These are phyloP conservation scores for Pseudocercospora macadamiae DNA, from an alignment of 2,329 filamentous ascomycete species.

Conservation along the genomic window DNA sequence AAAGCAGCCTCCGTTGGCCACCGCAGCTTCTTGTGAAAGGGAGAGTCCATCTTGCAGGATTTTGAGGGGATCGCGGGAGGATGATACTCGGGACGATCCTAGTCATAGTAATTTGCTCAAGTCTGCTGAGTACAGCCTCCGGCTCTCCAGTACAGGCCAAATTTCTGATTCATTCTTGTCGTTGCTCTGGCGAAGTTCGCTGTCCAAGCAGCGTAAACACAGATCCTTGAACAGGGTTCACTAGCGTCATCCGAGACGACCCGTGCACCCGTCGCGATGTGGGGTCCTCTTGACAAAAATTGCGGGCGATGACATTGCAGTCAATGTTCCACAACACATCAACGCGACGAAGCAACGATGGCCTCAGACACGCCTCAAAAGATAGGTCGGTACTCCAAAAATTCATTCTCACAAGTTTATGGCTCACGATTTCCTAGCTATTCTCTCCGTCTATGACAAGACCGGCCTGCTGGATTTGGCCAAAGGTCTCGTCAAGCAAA, in stretches of 20 bases:
- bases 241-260: not conserved
- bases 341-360: not conserved
- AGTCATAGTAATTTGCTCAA: no score
- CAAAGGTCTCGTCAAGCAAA: conserved; percentile 84
- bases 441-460: conserved; percentile 98
- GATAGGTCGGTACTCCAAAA: conserved; percentile 25
- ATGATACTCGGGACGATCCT: no score
- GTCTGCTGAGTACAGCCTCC: no score
- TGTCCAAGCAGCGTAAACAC: no score
- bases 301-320: not conserved
- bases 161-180: no score
- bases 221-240: not conserved
- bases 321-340: not conserved
- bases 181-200: no score
- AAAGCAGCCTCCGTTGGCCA: no score
- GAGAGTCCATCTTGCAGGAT: no score
- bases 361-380: conserved; percentile 25
- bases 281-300: not conserved
- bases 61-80: no score
- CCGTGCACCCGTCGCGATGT: not conserved
- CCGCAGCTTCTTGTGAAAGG: no score
- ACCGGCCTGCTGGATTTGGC: conserved; percentile 90
- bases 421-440: conserved; percentile 59
- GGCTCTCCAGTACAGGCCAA: no score
- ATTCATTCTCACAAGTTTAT: not conserved